These are phyloP conservation scores for Aristolochia fimbriata DNA, from an alignment of 164 flowering plant genomes.

Conservation along the genomic window DNA sequence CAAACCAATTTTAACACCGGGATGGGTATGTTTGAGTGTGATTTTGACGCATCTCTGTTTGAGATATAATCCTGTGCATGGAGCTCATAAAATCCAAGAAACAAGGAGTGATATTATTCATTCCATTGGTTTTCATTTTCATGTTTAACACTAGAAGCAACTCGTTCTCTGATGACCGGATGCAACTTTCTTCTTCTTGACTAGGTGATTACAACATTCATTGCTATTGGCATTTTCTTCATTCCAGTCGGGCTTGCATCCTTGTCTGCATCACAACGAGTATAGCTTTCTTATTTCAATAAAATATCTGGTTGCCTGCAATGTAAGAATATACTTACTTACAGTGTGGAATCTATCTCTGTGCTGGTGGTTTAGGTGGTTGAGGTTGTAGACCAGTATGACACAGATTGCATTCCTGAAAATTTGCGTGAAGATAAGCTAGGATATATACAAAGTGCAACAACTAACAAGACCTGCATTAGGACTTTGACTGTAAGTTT, in stretches of 20 bases:
- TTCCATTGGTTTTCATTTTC: background rate
- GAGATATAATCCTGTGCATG: too few relatives aligned
- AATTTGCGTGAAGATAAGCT: slow-evolving; percentile 17
- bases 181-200: too few relatives aligned
- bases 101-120: background rate
- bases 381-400: slow-evolving; percentile 70
- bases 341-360: background rate
- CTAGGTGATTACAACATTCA: slow-evolving; percentile 69
- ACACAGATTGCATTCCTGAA: slow-evolving; percentile 47
- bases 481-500: slow-evolving; percentile 38
- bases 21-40: slow-evolving; percentile 41
- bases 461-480: slow-evolving; percentile 57
- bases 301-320: too few relatives aligned
- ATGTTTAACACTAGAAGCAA: background rate
- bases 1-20: slow-evolving; percentile 85
- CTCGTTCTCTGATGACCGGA: background rate
- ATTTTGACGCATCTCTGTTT: background rate
- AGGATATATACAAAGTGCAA: slow-evolving; percentile 35
- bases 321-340: too few relatives aligned
- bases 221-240: slow-evolving; percentile 50
- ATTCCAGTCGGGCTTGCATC: slow-evolving; percentile 84
- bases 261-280: slow-evolving; percentile 69
- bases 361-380: slow-evolving; percentile 46
- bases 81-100: background rate
- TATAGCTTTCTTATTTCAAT: slow-evolving; percentile 12